A percentile compares a stretch with the other conserved stretches of the same genome.
phyloP scores from a whole-genome alignment of 2,329 filamentous ascomycete species.

The Aphanocladium album region DNA sequence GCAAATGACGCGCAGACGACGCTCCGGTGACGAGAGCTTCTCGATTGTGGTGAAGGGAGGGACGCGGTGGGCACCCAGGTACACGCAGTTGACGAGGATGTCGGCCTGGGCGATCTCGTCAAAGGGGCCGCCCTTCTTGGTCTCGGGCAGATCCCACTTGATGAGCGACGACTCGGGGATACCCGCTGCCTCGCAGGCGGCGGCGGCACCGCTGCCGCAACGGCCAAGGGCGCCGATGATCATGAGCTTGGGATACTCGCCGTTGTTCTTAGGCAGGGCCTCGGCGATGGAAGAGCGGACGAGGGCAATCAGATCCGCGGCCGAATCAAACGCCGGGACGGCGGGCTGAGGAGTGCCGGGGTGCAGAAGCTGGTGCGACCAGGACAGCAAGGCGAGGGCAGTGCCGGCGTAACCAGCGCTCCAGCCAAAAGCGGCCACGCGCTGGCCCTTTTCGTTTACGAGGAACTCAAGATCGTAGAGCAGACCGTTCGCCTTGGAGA shows the following conservation, averaged over 20 bases:
- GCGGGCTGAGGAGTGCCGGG: conserved; percentile 53
- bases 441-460: conserved; percentile 62
- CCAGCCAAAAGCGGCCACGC: conserved; percentile 69
- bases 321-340: conserved; percentile 8
- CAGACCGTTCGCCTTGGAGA: conserved; percentile 48
- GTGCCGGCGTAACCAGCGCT: conserved; percentile 72
- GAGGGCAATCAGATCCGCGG: conserved; percentile 35
- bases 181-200: conserved; percentile 70
- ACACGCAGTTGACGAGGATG: conserved; percentile 84
- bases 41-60: conserved; percentile 70
- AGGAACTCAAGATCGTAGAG: conserved; percentile 88
- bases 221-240: conserved; percentile 92
- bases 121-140: conserved; percentile 65
- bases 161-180: conserved; percentile 44
- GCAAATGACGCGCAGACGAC: conserved; percentile 72
- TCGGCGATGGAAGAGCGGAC: conserved; percentile 61
- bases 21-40: conserved; percentile 50
- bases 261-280: conserved; percentile 59
- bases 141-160: conserved; percentile 73
- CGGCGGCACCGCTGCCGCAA: conserved; percentile 79
- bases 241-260: conserved; percentile 66
- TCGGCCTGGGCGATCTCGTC: conserved; percentile 66
- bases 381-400: conserved; percentile 71
- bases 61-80: conserved; percentile 46
- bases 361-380: conserved; percentile 76